phyloP scores from a whole-genome alignment of 768 basidiomycete genomes.

The Tephrocybe sp. region DNA sequence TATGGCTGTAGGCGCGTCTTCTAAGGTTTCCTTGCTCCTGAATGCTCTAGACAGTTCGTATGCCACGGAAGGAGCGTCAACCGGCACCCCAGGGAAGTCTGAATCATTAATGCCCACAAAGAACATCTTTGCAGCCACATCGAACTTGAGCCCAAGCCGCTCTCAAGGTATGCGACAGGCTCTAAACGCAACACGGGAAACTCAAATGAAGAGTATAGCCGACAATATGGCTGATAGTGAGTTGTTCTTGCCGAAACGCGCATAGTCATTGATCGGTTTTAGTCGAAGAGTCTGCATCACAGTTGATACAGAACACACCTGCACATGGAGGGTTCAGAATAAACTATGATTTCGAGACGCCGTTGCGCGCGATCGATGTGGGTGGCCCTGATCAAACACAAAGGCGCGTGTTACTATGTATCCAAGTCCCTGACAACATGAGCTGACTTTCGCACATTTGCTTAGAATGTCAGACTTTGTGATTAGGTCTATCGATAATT shows the following conservation, averaged over 20 bases:
- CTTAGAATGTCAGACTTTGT: slow-evolving; percentile 70
- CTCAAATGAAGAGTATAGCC: neutral
- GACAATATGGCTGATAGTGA: slow-evolving; percentile 6
- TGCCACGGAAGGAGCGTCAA: slow-evolving; percentile 7
- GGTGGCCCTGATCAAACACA: slow-evolving; percentile 60
- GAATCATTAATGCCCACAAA: neutral
- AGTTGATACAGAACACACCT: neutral
- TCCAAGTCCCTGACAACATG: neutral
- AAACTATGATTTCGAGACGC: slow-evolving; percentile 50
- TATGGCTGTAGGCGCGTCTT: slow-evolving; percentile 20
- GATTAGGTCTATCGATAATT: slow-evolving; percentile 56
- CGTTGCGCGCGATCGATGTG: slow-evolving; percentile 49
- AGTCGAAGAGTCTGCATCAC: neutral
- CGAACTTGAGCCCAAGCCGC: neutral
- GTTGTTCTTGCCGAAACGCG: neutral
- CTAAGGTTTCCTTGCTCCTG: slow-evolving; percentile 23
- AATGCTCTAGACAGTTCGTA: slow-evolving; percentile 31
- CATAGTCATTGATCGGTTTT: neutral
- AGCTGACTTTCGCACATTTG: slow-evolving; percentile 6
- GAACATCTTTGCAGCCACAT: neutral
- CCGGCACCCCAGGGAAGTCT: slow-evolving; percentile 8
- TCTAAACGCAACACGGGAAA: neutral
- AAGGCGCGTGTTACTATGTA: slow-evolving; percentile 31
- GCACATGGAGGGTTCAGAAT: slow-evolving; percentile 39
- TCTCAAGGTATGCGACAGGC: slow-evolving; percentile 2